Percentiles rank a stretch among this genome's conserved stretches.
Conservation (phyloP, 352 stramenopile genomes). For the Pythium brassicae region DNA sequence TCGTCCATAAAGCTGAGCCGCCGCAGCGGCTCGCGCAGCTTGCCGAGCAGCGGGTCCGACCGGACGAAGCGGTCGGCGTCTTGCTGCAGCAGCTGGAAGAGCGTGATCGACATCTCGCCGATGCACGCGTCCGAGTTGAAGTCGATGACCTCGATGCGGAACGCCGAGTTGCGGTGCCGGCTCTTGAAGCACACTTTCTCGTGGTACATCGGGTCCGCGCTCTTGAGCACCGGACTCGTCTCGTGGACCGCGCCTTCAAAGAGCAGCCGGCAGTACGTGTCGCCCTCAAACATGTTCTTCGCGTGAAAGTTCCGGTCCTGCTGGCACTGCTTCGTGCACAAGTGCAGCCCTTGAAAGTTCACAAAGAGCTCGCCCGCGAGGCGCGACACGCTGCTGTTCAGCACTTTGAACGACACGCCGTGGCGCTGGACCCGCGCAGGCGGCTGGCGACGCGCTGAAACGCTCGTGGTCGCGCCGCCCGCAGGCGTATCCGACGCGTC, state of each 20-base stretch:
- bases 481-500: slow-evolving; percentile 1
- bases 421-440: slow-evolving; percentile 15
- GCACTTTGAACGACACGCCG: slow-evolving; percentile 35
- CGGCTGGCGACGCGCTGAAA: neutral
- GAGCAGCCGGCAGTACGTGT: slow-evolving; percentile 77
- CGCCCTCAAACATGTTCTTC: slow-evolving; percentile 85
- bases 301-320: slow-evolving; percentile 56
- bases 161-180: slow-evolving; percentile 42
- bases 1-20: slow-evolving; percentile 42
- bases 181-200: slow-evolving; percentile 76
- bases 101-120: slow-evolving; percentile 54
- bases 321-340: slow-evolving; percentile 83
- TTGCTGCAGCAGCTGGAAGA: slow-evolving; percentile 79
- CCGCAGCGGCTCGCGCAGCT: slow-evolving; percentile 38
- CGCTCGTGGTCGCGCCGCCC: slow-evolving; percentile 3
- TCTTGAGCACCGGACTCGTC: slow-evolving; percentile 82
- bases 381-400: slow-evolving; percentile 37
- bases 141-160: slow-evolving; percentile 79
- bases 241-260: slow-evolving; percentile 70
- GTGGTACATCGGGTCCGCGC: slow-evolving; percentile 84
- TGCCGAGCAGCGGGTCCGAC: slow-evolving; percentile 39
- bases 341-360: slow-evolving; percentile 71
- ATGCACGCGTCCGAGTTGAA: slow-evolving; percentile 78
- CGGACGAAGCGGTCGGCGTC: slow-evolving; percentile 64
- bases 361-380: slow-evolving; percentile 62